Evolutionary conservation across 2,329 filamentous ascomycete species (phyloP).

Genomic region (Paradendryphiella salina): DNA sequence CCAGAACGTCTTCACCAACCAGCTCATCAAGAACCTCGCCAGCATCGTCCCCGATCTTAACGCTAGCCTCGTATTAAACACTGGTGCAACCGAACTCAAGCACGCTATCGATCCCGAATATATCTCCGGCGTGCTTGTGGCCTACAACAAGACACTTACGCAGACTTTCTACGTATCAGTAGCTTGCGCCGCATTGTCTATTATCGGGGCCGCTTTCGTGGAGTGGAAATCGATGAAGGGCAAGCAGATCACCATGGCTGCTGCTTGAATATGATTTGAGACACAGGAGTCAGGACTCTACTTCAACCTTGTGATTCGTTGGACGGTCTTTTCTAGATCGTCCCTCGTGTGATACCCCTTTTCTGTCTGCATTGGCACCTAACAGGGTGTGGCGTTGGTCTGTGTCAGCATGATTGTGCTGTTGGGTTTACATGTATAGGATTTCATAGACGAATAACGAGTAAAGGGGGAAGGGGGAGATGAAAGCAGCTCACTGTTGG

Average conservation of each 20-base stretch:
- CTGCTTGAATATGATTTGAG: slow-evolving; percentile 22
- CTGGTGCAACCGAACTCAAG: slow-evolving; percentile 64
- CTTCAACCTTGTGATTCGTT: not conserved
- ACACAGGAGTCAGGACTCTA: not conserved
- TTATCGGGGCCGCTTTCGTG: slow-evolving; percentile 60
- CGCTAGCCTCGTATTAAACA: slow-evolving; percentile 48
- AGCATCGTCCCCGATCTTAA: slow-evolving; percentile 48
- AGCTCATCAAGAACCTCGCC: slow-evolving; percentile 50
- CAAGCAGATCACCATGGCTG: slow-evolving; percentile 49
- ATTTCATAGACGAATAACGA: slow-evolving; percentile 3
- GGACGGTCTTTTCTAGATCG: not conserved
- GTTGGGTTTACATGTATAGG: not conserved
- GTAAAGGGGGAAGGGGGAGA: too few species aligned
- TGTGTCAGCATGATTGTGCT: slow-evolving; percentile 2
- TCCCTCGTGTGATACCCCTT: slow-evolving; percentile 11
- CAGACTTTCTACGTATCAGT: slow-evolving; percentile 64
- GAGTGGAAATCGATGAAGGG: slow-evolving; percentile 71
- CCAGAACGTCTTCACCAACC: slow-evolving; percentile 57
- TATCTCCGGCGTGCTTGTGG: slow-evolving; percentile 59
- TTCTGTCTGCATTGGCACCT: slow-evolving; percentile 6
- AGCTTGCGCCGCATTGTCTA: slow-evolving; percentile 56
- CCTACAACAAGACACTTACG: slow-evolving; percentile 66
- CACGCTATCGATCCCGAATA: slow-evolving; percentile 49
- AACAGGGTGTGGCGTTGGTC: slow-evolving; percentile 10
- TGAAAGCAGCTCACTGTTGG: not conserved